Base-by-base conservation (phyloP, 441 rosid genomes). In the Erodium moschatum region DNA sequence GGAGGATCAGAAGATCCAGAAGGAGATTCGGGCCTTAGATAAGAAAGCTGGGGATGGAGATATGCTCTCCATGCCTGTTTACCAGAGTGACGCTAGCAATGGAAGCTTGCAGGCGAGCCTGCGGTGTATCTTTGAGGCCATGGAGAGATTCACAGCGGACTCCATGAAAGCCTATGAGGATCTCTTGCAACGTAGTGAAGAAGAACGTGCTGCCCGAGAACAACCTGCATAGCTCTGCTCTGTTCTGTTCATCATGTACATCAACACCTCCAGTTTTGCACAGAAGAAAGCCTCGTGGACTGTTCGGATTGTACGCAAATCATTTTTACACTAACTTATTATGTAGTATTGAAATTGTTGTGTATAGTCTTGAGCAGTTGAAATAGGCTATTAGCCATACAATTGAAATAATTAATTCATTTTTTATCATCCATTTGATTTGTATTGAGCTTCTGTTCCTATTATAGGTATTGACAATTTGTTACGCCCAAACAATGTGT, bases 1-100 rank as follows among this genome's bases (percentile, higher is more conserved):
- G 69, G 89, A 89, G 71, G 98, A 89, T 65, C 91, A 88, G 73
- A 94, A 76, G 81, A 83, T 91, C 70, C 98, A 83, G 42, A 94
- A 84, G 81, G 85, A 86, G 82, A 80, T 88, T 71, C 93, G 89
- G 70, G 94, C 96, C 19, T 70, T 91, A 33, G 92, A 87, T 65
- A 91, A 89, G 89, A 89, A 87, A 77, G 81, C 82, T 8, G 76
- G 86, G 56, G 86, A 85, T 71, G 85, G 75, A 65, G 78, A 70
- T 64, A 52, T 76, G 65, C 75, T 78, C 5, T 79, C 81, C 5
- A 24, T 73, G 19, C 67, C 90, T 1, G 89, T 87, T 2, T 86
- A 85, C 71, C 93, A 82, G 76, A 88, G 90, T 18, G 96, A 88
- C 69, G 80, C 91, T 27, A 86, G 84, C 52, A 85, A 67, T 31